Conservation (phyloP, 176 grass and related monocot genomes). For the Calamus simplicifolius region DNA sequence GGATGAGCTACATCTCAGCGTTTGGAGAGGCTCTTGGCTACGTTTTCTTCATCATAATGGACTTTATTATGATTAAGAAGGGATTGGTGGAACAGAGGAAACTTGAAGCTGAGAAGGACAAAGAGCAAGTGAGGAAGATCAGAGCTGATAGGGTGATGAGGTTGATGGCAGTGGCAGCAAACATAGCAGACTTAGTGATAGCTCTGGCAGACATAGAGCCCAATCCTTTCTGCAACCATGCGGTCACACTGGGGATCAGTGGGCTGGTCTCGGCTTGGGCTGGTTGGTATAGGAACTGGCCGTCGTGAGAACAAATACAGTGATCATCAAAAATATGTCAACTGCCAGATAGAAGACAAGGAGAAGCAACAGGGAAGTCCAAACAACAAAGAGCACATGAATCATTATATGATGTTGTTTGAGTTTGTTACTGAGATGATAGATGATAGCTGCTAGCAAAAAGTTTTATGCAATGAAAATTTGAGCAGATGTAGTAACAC, state of each 20-base stretch:
- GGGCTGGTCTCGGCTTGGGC: slow-evolving; percentile 96
- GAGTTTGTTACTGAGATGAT: no score
- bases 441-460: no score
- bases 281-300: slow-evolving; percentile 93
- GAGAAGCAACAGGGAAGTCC: no score
- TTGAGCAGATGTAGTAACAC: no score
- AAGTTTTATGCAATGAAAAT: no score
- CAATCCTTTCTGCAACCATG: slow-evolving; percentile 86
- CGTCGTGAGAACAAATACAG: slow-evolving; percentile 27
- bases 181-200: slow-evolving; percentile 72
- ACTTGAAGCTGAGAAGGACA: slow-evolving; percentile 2
- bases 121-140: slow-evolving; percentile 41
- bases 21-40: slow-evolving; percentile 83
- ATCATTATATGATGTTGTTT: no score
- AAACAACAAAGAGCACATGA: no score
- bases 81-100: slow-evolving; percentile 42
- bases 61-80: slow-evolving; percentile 65
- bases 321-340: no score
- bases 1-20: slow-evolving; percentile 58
- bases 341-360: no score
- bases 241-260: slow-evolving; percentile 76
- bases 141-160: slow-evolving; percentile 77
- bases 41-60: slow-evolving; percentile 82
- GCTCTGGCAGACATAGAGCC: slow-evolving; percentile 65
- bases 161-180: slow-evolving; percentile 79